Evolutionary conservation across 1,139 yeast species (phyloP).

Genomic region (Lizanozyma gosingica): DNA sequence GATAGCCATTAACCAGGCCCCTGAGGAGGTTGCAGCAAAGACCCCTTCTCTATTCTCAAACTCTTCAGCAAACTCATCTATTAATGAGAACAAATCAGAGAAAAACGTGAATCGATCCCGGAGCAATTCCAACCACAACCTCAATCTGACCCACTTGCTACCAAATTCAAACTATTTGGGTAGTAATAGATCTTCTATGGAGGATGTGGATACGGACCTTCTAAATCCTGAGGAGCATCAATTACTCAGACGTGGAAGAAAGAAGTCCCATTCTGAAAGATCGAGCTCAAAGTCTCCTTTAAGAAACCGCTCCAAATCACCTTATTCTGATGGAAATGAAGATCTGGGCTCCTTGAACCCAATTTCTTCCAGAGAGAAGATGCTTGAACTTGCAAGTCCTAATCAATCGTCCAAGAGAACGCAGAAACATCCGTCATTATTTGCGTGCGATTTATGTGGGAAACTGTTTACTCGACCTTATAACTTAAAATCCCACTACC

Average conservation of each 20-base stretch:
- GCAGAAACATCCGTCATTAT: conserved; percentile 72
- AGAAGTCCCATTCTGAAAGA: conserved; percentile 3
- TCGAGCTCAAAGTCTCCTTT: background rate
- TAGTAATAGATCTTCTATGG: background rate
- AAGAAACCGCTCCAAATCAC: conserved; percentile 1
- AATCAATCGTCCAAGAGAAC: conserved; percentile 42
- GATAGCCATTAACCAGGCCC: conserved; percentile 26
- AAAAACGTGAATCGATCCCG: conserved; percentile 20
- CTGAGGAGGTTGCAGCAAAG: conserved; percentile 25
- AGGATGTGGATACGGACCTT: conserved; percentile 10
- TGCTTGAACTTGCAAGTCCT: conserved; percentile 54
- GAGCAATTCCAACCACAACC: conserved; percentile 24
- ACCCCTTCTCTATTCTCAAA: conserved; percentile 40
- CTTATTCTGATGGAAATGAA: conserved; percentile 7
- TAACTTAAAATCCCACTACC: conserved; percentile 79
- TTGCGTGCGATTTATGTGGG: conserved; percentile 78
- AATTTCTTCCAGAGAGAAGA: conserved; percentile 42
- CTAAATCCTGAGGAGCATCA: conserved; percentile 8
- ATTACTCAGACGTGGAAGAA: conserved; percentile 9
- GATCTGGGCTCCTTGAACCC: conserved; percentile 4
- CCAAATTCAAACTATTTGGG: conserved; percentile 3
- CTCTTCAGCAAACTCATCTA: conserved; percentile 27
- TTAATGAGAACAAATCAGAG: conserved; percentile 6
- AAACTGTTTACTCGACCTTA: conserved; percentile 88
- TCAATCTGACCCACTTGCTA: conserved; percentile 10